A percentile compares a stretch with the other conserved stretches of the same genome.
These are phyloP conservation scores for Leccinum truebloodii DNA, from an alignment of 768 basidiomycete species.

Conservation along the genomic window DNA sequence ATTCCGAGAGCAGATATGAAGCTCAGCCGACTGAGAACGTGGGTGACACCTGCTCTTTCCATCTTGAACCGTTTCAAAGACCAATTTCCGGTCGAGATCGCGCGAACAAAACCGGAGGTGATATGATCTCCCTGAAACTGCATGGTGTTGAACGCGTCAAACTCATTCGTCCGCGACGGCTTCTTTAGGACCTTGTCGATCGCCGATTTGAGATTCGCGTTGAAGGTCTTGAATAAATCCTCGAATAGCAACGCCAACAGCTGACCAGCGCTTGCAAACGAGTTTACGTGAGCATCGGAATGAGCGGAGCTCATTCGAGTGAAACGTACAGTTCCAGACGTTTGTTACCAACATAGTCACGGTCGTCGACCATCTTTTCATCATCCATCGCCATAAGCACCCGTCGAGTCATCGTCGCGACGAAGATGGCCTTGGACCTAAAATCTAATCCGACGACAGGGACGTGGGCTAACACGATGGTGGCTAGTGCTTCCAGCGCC, in stretches of 20 bases:
- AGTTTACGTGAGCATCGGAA: constrained; percentile 12
- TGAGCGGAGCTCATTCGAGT: constrained; percentile 5
- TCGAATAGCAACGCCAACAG: constrained; percentile 94
- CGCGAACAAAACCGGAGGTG: constrained; percentile 92
- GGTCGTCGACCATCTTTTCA: constrained; percentile 95
- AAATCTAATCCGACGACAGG: constrained; percentile 89
- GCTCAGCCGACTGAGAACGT: constrained; percentile 91
- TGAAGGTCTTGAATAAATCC: constrained; percentile 98
- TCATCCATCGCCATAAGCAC: constrained; percentile 97
- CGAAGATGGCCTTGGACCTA: constrained; percentile 91
- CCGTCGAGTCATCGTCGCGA: constrained; percentile 95
- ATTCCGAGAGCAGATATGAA: constrained; percentile 98
- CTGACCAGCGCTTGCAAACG: constrained; percentile 82
- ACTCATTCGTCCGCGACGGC: constrained; percentile 89
- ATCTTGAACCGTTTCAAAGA: constrained; percentile 98
- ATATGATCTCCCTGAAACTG: constrained; percentile 96
- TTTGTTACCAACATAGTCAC: constrained; percentile 94
- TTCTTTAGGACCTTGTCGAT: constrained; percentile 99
- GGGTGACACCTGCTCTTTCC: constrained; percentile 98
- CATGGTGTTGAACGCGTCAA: constrained; percentile 94
- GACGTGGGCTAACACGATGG: constrained; percentile 95
- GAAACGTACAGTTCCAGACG: constrained; percentile 87
- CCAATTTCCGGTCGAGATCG: constrained; percentile 99
- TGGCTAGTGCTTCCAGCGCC: constrained; percentile 94
- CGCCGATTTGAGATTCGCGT: constrained; percentile 88